Conservation (phyloP, 1,284 basidiomycete species). For the Leccinum fuscescens region DNA sequence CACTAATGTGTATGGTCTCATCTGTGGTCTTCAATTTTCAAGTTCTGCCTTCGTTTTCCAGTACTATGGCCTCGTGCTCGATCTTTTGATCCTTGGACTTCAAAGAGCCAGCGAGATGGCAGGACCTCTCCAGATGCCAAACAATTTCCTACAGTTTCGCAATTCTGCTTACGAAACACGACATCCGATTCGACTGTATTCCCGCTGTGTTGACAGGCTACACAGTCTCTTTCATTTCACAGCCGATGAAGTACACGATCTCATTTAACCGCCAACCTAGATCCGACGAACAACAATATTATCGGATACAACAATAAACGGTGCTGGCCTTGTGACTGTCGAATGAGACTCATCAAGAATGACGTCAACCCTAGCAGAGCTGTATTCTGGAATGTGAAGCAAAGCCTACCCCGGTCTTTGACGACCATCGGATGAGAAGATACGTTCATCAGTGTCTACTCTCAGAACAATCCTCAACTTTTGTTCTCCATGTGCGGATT, state of each 20-base stretch:
- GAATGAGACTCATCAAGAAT: slow-evolving; percentile 99
- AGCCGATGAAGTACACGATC: slow-evolving; percentile 96
- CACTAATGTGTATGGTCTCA: slow-evolving; percentile 89
- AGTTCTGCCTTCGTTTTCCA: slow-evolving; percentile 93
- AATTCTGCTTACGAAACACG: slow-evolving; percentile 91
- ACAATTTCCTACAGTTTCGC: slow-evolving; percentile 94
- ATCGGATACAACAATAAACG: slow-evolving; percentile 99
- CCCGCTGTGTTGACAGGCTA: slow-evolving; percentile 89
- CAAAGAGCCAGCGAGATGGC: slow-evolving; percentile 97
- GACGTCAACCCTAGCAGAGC: slow-evolving; percentile 98
- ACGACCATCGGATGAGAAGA: slow-evolving; percentile 99
- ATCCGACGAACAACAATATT: slow-evolving; percentile 98
- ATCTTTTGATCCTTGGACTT: slow-evolving; percentile 90
- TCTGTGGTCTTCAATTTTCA: slow-evolving; percentile 87
- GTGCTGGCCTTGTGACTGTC: slow-evolving; percentile 98
- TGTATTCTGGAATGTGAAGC: slow-evolving; percentile 99
- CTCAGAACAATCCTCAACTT: slow-evolving; percentile 96
- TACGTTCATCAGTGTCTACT: slow-evolving; percentile 94
- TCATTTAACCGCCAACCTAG: slow-evolving; percentile 97
- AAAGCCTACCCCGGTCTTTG: slow-evolving; percentile 90
- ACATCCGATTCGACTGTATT: slow-evolving; percentile 93
- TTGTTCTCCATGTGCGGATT: slow-evolving; percentile 99
- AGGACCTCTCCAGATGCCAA: slow-evolving; percentile 91
- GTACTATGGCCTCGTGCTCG: slow-evolving; percentile 89
- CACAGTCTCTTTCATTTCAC: slow-evolving; percentile 97